Percentiles rank a stretch among this genome's conserved stretches.
Conservation (phyloP, 768 basidiomycete genomes). For the Leccinum sublutescens region DNA sequence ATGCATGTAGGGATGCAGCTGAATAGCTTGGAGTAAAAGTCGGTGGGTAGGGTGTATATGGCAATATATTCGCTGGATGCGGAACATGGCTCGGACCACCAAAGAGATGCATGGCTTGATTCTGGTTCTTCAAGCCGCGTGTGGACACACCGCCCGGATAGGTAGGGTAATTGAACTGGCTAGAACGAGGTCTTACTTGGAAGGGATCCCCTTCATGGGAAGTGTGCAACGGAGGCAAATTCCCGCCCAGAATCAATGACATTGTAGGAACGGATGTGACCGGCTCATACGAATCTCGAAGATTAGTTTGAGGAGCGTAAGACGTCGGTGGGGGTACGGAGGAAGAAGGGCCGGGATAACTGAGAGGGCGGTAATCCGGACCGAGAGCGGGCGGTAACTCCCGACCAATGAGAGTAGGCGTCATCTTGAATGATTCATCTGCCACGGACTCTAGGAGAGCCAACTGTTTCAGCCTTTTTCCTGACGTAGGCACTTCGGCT, state of each 20-base stretch:
- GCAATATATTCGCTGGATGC: slow-evolving; percentile 3
- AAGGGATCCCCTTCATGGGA: slow-evolving; percentile 32
- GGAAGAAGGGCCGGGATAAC: slow-evolving; percentile 20
- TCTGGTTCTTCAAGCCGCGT: slow-evolving; percentile 14
- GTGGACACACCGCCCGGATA: slow-evolving; percentile 12
- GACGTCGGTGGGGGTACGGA: slow-evolving; percentile 30
- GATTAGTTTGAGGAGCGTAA: slow-evolving; percentile 17
- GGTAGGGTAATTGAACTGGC: slow-evolving; percentile 40
- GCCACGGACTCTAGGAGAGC: slow-evolving; percentile 71
- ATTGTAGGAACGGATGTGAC: slow-evolving; percentile 6
- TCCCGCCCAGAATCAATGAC: slow-evolving; percentile 8
- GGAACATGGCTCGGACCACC: slow-evolving; percentile 6
- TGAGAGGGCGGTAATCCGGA: slow-evolving; percentile 2
- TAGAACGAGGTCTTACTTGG: slow-evolving; percentile 48
- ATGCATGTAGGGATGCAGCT: slow-evolving; percentile 15
- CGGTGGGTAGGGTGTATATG: slow-evolving; percentile 15
- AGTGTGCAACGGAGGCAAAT: slow-evolving; percentile 1
- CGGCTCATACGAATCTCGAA: slow-evolving; percentile 39
- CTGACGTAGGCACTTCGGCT: slow-evolving; percentile 52
- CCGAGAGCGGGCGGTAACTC: slow-evolving; percentile 21
- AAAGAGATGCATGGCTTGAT: slow-evolving; percentile 13
- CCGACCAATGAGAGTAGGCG: slow-evolving; percentile 36
- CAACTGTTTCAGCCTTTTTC: slow-evolving; percentile 65
- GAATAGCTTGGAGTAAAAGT: slow-evolving; percentile 19
- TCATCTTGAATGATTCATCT: slow-evolving; percentile 68